Evolutionary conservation across 2,329 filamentous ascomycete genomes (phyloP).

Genomic region (Colletotrichum aenigma): DNA sequence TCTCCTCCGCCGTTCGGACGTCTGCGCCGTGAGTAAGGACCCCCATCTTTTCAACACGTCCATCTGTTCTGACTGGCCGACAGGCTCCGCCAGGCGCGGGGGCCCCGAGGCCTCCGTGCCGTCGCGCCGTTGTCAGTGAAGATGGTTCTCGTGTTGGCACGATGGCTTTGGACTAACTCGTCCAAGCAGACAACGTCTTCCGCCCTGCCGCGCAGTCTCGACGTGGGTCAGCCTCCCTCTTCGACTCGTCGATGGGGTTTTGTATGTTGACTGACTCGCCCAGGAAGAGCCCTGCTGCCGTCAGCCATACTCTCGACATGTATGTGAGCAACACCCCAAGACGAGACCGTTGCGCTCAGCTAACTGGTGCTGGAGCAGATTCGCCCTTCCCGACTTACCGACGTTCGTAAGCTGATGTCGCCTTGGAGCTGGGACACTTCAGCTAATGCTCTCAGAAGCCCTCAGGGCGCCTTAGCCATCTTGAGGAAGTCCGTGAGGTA

Average conservation of each 20-base stretch:
- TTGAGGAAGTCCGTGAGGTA: background rate
- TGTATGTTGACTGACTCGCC: background rate
- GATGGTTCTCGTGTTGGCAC: background rate
- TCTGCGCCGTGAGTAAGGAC: background rate
- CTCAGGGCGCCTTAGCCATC: background rate
- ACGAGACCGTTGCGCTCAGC: background rate
- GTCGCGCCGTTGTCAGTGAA: background rate
- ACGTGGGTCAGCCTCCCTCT: background rate
- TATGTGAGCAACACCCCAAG: background rate
- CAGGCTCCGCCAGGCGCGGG: background rate
- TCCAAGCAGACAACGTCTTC: background rate
- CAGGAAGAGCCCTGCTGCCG: background rate
- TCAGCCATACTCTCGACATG: background rate
- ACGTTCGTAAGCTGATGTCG: background rate
- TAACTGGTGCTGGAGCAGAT: background rate
- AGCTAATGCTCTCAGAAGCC: background rate
- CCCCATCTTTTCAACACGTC: background rate
- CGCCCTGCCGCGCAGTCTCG: background rate
- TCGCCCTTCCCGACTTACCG: background rate
- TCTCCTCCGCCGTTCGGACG: background rate
- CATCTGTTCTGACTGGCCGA: background rate
- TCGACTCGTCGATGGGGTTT: background rate
- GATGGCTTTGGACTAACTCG: background rate
- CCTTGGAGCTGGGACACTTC: background rate
- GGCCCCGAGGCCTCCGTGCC: background rate